phyloP scores from a whole-genome alignment of 495 filamentous ascomycete genomes.

The Hyphodiscus hymeniophilus region DNA sequence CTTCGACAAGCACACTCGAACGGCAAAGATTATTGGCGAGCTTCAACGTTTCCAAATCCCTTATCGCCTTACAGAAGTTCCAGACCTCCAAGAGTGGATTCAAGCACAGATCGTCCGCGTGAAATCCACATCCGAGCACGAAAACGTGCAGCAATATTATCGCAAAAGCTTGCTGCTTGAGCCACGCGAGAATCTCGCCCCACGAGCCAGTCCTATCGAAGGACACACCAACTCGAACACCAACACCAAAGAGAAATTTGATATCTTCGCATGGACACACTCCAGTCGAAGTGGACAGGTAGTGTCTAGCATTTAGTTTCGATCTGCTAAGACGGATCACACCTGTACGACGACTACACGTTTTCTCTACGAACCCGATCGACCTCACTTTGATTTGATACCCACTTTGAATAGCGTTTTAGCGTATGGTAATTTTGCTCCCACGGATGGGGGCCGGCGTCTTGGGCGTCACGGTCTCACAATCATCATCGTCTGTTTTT shows the following conservation, averaged over 20 bases:
- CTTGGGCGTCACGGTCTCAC: background rate
- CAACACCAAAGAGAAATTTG: slow-evolving; percentile 38
- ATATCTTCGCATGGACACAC: slow-evolving; percentile 48
- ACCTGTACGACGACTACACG: slow-evolving; percentile 1
- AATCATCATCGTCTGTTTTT: background rate
- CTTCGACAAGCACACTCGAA: slow-evolving; percentile 95
- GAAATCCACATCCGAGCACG: slow-evolving; percentile 61
- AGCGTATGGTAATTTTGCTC: slow-evolving; percentile 12
- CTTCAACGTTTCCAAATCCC: slow-evolving; percentile 96
- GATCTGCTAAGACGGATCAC: slow-evolving; percentile 1
- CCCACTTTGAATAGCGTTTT: slow-evolving; percentile 28
- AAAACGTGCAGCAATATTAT: slow-evolving; percentile 75
- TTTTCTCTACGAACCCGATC: background rate
- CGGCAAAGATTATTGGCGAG: slow-evolving; percentile 90
- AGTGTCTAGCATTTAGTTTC: background rate
- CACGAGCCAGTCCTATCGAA: slow-evolving; percentile 43
- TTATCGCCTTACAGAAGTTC: slow-evolving; percentile 74
- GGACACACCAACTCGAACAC: slow-evolving; percentile 19
- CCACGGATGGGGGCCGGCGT: background rate
- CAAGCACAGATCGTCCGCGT: slow-evolving; percentile 75
- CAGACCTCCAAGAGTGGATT: slow-evolving; percentile 93
- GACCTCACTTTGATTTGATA: slow-evolving; percentile 22
- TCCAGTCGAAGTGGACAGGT: slow-evolving; percentile 33
- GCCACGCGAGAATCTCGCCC: slow-evolving; percentile 54
- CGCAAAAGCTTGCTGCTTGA: slow-evolving; percentile 84